These are phyloP conservation scores for Xylaria castorea DNA, from an alignment of 495 filamentous ascomycete genomes.

Conservation along the genomic window DNA sequence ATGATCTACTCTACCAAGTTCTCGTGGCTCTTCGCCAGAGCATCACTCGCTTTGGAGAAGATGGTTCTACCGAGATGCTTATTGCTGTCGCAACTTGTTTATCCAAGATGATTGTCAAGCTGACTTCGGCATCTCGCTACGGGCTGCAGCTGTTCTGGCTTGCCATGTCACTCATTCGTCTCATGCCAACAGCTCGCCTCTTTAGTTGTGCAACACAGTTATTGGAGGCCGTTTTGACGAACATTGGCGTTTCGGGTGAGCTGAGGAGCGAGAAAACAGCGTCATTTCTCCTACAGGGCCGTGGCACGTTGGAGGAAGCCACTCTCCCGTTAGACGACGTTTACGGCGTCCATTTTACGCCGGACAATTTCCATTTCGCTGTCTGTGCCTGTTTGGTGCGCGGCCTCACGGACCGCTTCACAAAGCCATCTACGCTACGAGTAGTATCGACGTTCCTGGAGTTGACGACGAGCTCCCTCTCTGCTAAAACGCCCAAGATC, in stretches of 20 bases:
- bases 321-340: slow-evolving; percentile 63
- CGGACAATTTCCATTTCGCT: slow-evolving; percentile 69
- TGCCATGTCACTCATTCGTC: slow-evolving; percentile 66
- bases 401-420: slow-evolving; percentile 65
- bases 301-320: slow-evolving; percentile 62
- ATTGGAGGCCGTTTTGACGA: slow-evolving; percentile 65
- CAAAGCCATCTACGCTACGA: slow-evolving; percentile 59
- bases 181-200: slow-evolving; percentile 59
- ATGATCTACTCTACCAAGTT: slow-evolving; percentile 72
- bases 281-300: slow-evolving; percentile 61
- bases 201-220: slow-evolving; percentile 69
- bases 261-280: slow-evolving; percentile 65
- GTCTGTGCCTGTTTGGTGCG: slow-evolving; percentile 65
- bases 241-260: slow-evolving; percentile 62
- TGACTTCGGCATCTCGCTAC: slow-evolving; percentile 67
- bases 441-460: slow-evolving; percentile 67
- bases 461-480: slow-evolving; percentile 53
- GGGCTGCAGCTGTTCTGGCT: slow-evolving; percentile 73
- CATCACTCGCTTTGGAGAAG: slow-evolving; percentile 64
- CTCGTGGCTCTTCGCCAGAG: slow-evolving; percentile 68
- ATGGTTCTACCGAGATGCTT: slow-evolving; percentile 68
- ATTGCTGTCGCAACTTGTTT: slow-evolving; percentile 67
- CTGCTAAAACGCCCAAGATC: slow-evolving; percentile 28
- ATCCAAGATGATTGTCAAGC: slow-evolving; percentile 73
- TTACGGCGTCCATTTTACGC: slow-evolving; percentile 66